Base-by-base conservation (phyloP, 2,329 filamentous ascomycete species). In the Fusarium sp. region DNA sequence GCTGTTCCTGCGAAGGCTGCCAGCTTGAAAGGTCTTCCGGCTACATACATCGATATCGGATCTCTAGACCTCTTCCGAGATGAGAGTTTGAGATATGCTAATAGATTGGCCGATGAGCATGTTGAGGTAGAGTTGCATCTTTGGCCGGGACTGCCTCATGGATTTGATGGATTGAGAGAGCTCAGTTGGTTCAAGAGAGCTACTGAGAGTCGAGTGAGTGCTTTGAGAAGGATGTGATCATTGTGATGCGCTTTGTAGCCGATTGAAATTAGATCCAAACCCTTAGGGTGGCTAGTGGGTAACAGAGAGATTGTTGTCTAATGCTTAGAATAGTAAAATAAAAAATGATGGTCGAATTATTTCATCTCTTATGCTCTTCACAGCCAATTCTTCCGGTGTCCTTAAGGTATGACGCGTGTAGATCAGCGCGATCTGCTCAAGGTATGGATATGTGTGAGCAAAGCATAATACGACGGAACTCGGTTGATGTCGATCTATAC, bases 141-240 rank as follows among this genome's bases (percentile, higher is more conserved):
- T 45, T 83, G 80, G 73, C 76, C 77, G 1, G 83, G 82, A 3
- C 56, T 83, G 30, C 79, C 80, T 5, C 82, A 84, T 65, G 79
- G 74, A 0, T 83, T 81, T 5, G 73, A 75, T 16, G 68, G 68
- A 2, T 18, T 68, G 9, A 42, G 56, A 22, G 42, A 58, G 3
- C 24, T 61, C 3, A 53, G 45, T 14, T 69, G 66, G 66, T 70
- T 27, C n/a, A 10, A 40, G 3, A 42, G 45, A 12, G 52, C 60
- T 3, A 47, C 51, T 3, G 60, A 69, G 9, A 69, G 54, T 8
- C 54, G 66, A 2, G 29, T 56, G 7, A 56, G 25, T 56, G 50
- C 60, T 2, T 20, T 69, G 30, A 57, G 20, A 3, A 66, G 66
- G 20, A 61, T 62, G 15, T 62, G n/a, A n/a, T n/a, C n/a, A n/a